These are phyloP conservation scores for Pseudogymnoascus sp. DNA, from an alignment of 2,329 filamentous ascomycete genomes.

Conservation along the genomic window DNA sequence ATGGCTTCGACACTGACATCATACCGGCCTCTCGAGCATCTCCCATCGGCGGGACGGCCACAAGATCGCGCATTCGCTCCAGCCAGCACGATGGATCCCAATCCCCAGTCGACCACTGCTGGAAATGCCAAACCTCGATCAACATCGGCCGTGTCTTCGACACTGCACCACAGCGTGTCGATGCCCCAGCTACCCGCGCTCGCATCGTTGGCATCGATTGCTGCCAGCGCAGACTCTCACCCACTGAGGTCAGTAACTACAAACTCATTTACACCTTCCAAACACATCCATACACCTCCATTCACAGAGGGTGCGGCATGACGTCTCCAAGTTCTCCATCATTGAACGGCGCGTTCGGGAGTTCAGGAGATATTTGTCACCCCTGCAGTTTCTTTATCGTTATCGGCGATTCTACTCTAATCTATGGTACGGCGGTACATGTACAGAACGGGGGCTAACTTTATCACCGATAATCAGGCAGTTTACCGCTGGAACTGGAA, in stretches of 20 bases:
- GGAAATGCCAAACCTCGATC: slow-evolving; percentile 43
- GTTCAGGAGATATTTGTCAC: slow-evolving; percentile 11
- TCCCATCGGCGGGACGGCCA: neutral
- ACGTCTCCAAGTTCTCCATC: neutral
- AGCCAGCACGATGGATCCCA: slow-evolving; percentile 31
- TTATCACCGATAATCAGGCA: slow-evolving; percentile 22
- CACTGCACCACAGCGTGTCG: slow-evolving; percentile 33
- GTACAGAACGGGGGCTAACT: slow-evolving; percentile 5
- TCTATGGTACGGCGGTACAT: slow-evolving; percentile 6
- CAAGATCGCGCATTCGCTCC: slow-evolving; percentile 34
- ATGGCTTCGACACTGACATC: slow-evolving; percentile 7
- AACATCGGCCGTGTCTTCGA: slow-evolving; percentile 37
- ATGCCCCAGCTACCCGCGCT: slow-evolving; percentile 43
- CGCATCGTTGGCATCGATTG: slow-evolving; percentile 50
- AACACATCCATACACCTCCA: neutral
- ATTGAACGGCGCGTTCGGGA: slow-evolving; percentile 13
- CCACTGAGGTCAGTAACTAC: slow-evolving; percentile 36
- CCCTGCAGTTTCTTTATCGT: slow-evolving; percentile 19
- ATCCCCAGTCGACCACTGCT: slow-evolving; percentile 37
- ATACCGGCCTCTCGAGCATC: slow-evolving; percentile 2
- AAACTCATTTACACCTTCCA: neutral
- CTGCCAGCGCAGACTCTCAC: slow-evolving; percentile 39
- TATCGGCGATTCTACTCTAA: slow-evolving; percentile 16
- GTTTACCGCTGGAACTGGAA: slow-evolving; percentile 3
- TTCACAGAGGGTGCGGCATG: neutral